phyloP scores from a whole-genome alignment of 441 rosid genomes.

The Omphalea diandra region DNA sequence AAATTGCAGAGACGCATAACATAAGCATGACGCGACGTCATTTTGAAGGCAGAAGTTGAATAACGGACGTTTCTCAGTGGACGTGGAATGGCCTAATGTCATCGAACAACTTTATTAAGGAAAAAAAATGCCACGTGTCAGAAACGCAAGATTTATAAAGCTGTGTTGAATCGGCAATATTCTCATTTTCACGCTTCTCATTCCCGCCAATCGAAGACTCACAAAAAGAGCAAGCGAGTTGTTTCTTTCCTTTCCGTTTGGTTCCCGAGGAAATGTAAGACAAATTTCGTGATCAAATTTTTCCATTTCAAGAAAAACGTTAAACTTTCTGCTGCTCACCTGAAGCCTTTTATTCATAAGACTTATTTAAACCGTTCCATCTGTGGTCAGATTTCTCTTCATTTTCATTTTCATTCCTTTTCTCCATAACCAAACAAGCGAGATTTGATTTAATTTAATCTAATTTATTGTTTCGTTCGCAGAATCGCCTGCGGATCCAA shows the following conservation, averaged over 20 bases:
- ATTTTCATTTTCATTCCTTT: not conserved
- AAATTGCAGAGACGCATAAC: too few species aligned
- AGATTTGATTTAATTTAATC: constrained; percentile 6
- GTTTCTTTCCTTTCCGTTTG: too few species aligned
- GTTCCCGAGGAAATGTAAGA: too few species aligned
- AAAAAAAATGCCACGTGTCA: not conserved
- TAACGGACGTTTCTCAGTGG: too few species aligned
- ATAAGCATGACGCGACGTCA: too few species aligned
- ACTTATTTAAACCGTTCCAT: not conserved
- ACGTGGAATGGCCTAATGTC: too few species aligned
- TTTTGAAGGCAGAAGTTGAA: too few species aligned
- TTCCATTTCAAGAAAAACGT: not conserved
- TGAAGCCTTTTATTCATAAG: too few species aligned
- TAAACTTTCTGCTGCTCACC: not conserved
- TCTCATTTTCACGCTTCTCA: constrained; percentile 15
- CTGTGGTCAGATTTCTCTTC: not conserved
- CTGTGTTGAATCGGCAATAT: too few species aligned
- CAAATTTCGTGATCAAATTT: not conserved
- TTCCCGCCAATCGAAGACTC: constrained; percentile 21
- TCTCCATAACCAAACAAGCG: constrained; percentile 17
- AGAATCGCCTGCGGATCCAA: not conserved
- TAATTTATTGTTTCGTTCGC: constrained; percentile 7
- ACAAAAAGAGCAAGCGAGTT: constrained; percentile 12
- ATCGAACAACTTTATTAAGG: too few species aligned
- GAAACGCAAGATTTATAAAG: not conserved